Conservation (phyloP, 2,329 filamentous ascomycete species). For the Seiridium unicorne region DNA sequence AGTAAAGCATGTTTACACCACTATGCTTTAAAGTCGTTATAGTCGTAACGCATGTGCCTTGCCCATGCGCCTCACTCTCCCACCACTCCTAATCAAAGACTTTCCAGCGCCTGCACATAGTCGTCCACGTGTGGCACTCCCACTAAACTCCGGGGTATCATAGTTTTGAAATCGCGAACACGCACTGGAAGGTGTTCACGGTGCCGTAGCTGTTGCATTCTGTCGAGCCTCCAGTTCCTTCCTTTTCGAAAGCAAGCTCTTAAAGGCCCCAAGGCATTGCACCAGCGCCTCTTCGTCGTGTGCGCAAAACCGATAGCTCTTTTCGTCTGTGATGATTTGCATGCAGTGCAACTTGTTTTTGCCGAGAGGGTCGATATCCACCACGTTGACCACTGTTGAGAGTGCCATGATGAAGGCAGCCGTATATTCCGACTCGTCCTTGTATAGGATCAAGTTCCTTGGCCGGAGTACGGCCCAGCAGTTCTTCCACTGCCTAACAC, state of each 20-base stretch:
- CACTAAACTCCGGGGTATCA: constrained; percentile 11
- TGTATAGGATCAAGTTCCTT: constrained; percentile 85
- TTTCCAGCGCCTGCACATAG: background rate
- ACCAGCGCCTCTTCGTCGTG: constrained; percentile 79
- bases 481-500: constrained; percentile 90
- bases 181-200: background rate
- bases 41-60: constrained; percentile 16
- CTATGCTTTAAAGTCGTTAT: constrained; percentile 16
- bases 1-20: constrained; percentile 13
- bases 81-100: background rate
- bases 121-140: background rate
- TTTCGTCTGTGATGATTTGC: constrained; percentile 92
- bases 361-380: constrained; percentile 87
- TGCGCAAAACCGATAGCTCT: constrained; percentile 74
- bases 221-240: constrained; percentile 58
- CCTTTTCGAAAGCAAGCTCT: constrained; percentile 75
- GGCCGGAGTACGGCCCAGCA: constrained; percentile 90
- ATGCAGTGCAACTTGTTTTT: constrained; percentile 83
- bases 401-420: constrained; percentile 81
- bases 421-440: constrained; percentile 87
- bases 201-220: background rate
- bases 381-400: constrained; percentile 78
- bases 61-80: background rate
- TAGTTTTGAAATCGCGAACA: background rate
- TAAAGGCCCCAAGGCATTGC: constrained; percentile 85